Evolutionary conservation across 805 yeast genomes (phyloP), one percentile per base, ranked within the genome.

Genomic region (Yamadazyma scolyti): DNA sequence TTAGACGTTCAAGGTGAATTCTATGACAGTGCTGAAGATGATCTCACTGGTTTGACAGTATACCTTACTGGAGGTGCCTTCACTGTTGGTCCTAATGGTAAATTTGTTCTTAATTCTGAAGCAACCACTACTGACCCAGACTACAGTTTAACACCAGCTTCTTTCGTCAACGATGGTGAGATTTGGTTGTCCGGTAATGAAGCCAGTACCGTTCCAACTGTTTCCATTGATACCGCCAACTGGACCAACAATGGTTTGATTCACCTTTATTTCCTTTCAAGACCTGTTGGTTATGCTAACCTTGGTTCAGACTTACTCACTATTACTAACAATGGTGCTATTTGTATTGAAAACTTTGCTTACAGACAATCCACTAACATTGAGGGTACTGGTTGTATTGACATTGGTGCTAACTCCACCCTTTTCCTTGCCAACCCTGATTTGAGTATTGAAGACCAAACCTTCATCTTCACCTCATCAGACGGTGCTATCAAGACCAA

Each of bases 311-410:
- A 27, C 31, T 9, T 43, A 44, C 15, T 29, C 24, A 10, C 21
- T 10, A 31, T 31, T 23, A 25, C 30, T 16, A 54, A 54, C 28
- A 24, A 39, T 21, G 60, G 60, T 29, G 36, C 42, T 10, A 50
- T 54, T 28, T 54, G 60, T 40, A 37, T 54, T 25, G 22, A 23
- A 17, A 41, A 43, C 25, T 23, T 31, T 15, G 34, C 33, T 9
- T 52, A 42, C 33, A 21, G 29, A 7, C 54, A 47, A 36, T 32
- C 42, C 8, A 36, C 44, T 12, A 16, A 14, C 14, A 37, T 54
- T 18, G 11, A 17, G 1, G 58, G 58, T 24, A 27, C 23, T 13
- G 60, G 60, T 23, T 54, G 60, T 43, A 36, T 50, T 18, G 37
- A 43, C 13, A 34, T 44, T 31, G 43, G 43, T 15, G 20, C 14